Evolutionary conservation across 2,329 filamentous ascomycete species (phyloP), one percentile per base, ranked within the genome.

Genomic region (Amauroascus verrucosus): DNA sequence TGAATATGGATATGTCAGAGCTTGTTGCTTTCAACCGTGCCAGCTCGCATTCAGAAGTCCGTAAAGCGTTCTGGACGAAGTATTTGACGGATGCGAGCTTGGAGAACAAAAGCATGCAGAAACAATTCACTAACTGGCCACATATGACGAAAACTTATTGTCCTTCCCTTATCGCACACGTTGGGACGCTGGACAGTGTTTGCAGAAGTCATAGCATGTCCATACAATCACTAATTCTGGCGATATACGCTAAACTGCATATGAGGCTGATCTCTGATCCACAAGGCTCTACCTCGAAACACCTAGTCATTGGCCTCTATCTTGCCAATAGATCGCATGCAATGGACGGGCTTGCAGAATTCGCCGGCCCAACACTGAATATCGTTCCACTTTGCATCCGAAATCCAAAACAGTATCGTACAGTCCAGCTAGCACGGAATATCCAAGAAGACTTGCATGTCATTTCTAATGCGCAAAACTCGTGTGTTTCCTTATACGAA

Each of bases 221-320:
- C 28, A 65, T 86, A 1, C 89, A 95, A 59, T 76, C 86, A 0
- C 65, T 93, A 0, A 83, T 95, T 65, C 80, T 95, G 54, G 87
- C 88, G 0, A 75, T 78, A 0, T 86, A 85, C 58, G 80, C 85
- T 16, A 58, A 37, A 45, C 18, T 53, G 50, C 40, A 54, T 38
- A 40, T 38, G 11, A 56, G 44, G 26, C 33, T 41, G 6, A 38
- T 22, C 6, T 28, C 11, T 1, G 9, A 30, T 44, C 18, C 22
- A 9, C n/a, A n/a, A 16, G 18, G 30, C 9, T 43, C n/a, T 22
- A 28, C 13, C 24, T 13, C 16, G 24, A 30, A 47, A 22, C 18
- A 79, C 37, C 67, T 86, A 1, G 70, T 88, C 0, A 76, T 95
- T 48, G 90, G 89, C 1, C 69, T 95, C 20, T 96, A 95, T 66